Base-by-base conservation (phyloP, 768 basidiomycete species). In the Podaxis mareebaensis region DNA sequence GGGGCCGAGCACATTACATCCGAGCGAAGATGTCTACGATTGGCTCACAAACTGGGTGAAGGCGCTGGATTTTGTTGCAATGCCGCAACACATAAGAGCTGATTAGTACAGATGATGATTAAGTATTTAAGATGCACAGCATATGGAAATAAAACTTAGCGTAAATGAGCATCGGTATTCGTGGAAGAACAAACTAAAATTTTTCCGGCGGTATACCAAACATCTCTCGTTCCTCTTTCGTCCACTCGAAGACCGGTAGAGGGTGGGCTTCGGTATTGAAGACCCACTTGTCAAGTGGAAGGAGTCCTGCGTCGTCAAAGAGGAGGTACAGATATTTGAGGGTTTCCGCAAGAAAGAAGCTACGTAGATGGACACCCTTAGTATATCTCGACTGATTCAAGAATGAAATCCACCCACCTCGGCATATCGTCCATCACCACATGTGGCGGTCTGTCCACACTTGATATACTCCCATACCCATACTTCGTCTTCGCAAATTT, bases 191-290 rank as follows among this genome's bases (percentile, higher is more conserved):
- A 22, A 24, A 28, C 20, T 22, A 49, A 24, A 51, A 12, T 13
- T 13, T 8, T 46, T 48, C 55, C 13, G 44, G 36, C 22, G 57
- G 42, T 22, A 85, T 79, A 30, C 77, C 78, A 68, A 81, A 83
- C 54, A 67, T 69, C 61, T 75, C 70, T 65, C 77, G 83, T 73
- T 90, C 86, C 77, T 79, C 77, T 36, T 76, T 68, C 13, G 71
- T 82, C 91, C 89, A 91, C 24, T 79, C 69, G 64, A 91, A 89
- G 26, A 91, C 78, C 2, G 90, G 91, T n/a, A 93, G 72, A 17
- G 92, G 92, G 69, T 93, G 93, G 24, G 90, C 93, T 71, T 87
- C 83, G 0, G 85, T 85, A 64, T 87, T 87, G 65, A 87, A 85
- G 12, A 87, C 84, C 83, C 83, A 87, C 54, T 80, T 69, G 17